A percentile compares a stretch with the other conserved stretches of the same genome.
Conservation (phyloP, 2,329 filamentous ascomycete genomes). For the Botryotinia convoluta region DNA sequence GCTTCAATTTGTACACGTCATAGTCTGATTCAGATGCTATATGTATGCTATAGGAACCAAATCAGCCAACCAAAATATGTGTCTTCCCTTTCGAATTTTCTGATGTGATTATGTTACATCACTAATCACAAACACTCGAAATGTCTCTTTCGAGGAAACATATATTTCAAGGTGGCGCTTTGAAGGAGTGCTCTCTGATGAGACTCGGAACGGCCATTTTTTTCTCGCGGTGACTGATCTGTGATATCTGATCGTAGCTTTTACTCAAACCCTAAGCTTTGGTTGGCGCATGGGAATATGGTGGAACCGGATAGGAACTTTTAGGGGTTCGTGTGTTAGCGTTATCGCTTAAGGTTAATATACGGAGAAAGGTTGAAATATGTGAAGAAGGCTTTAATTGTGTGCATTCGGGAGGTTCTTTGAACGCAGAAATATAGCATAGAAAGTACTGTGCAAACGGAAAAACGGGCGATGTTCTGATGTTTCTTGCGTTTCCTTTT, state of each 20-base stretch:
- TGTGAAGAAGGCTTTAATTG: not conserved
- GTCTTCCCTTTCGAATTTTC: not conserved
- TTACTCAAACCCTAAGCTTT: not conserved
- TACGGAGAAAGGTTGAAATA: not conserved
- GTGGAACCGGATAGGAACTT: not conserved
- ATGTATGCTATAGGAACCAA: not conserved
- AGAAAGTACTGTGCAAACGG: not conserved
- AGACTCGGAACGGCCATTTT: accelerated
- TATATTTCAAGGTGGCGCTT: not conserved
- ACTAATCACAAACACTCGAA: too few species aligned
- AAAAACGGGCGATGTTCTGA: not conserved
- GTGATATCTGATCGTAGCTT: not conserved
- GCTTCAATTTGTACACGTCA: not conserved
- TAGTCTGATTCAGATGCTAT: not conserved
- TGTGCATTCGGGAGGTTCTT: not conserved
- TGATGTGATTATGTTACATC: not conserved
- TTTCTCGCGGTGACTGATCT: not conserved
- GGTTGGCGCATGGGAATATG: not conserved
- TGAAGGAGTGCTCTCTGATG: not conserved
- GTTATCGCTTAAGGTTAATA: too few species aligned
- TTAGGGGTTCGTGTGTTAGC: not conserved
- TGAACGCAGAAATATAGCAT: too few species aligned
- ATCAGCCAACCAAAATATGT: too few species aligned
- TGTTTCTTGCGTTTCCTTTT: not conserved
- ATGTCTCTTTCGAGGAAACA: too few species aligned